A percentile compares a stretch with the other conserved stretches of the same genome.
Evolutionary conservation across 2,329 filamentous ascomycete genomes (phyloP).

Genomic region (Calonectria montana): DNA sequence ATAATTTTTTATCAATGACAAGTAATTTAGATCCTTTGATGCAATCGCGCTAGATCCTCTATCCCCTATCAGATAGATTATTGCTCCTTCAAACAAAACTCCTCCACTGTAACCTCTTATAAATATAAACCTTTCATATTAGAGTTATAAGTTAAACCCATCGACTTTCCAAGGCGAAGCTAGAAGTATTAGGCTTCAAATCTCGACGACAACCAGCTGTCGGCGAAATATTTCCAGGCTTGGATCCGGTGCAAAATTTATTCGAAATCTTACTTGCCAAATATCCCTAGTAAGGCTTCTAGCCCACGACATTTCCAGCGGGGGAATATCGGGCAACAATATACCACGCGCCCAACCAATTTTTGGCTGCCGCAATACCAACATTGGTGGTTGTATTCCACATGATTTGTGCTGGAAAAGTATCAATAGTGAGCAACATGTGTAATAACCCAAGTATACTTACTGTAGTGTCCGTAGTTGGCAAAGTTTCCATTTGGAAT

Average conservation of each 20-base stretch:
- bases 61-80: no score
- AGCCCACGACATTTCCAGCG: slow-evolving; percentile 46
- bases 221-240: neutral
- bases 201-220: neutral
- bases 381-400: slow-evolving; percentile 48
- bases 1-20: no score
- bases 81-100: no score
- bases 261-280: neutral
- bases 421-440: rapidly evolving
- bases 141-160: no score
- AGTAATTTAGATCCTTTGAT: no score
- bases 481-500: slow-evolving; percentile 39
- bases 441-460: neutral
- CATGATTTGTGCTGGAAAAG: slow-evolving; percentile 40
- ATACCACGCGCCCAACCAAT: slow-evolving; percentile 44
- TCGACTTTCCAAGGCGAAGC: no score
- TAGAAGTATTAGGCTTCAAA: no score
- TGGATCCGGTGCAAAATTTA: no score
- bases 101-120: no score
- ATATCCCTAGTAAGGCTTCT: slow-evolving; percentile 41
- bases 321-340: slow-evolving; percentile 49
- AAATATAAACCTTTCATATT: no score
- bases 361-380: slow-evolving; percentile 44
- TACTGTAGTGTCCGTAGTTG: slow-evolving; percentile 45
- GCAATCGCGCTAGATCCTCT: no score